phyloP scores from a whole-genome alignment of 2,329 filamentous ascomycete species.

The Monosporascus sp. region DNA sequence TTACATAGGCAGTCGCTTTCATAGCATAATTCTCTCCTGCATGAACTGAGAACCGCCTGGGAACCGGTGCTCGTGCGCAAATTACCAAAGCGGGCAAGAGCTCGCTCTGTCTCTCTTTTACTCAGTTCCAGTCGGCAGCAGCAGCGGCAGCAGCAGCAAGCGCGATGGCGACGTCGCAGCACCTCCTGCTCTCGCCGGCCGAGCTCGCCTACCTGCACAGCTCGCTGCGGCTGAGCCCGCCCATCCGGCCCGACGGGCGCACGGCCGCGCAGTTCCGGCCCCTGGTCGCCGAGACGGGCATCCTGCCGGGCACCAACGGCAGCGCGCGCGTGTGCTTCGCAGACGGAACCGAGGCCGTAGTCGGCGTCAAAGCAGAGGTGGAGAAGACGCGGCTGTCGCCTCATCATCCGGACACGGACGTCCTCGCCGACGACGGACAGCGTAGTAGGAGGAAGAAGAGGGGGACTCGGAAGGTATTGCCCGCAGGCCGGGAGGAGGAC shows the following conservation, averaged over 20 bases:
- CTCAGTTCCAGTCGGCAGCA: neutral
- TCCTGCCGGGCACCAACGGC: constrained; percentile 85
- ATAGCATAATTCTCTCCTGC: no score
- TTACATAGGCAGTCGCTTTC: no score
- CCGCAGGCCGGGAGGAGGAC: constrained; percentile 23
- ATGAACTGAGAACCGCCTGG: no score
- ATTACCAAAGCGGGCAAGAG: no score
- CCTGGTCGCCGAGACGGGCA: constrained; percentile 81
- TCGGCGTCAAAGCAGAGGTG: constrained; percentile 92
- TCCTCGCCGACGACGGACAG: constrained; percentile 13
- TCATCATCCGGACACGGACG: constrained; percentile 16
- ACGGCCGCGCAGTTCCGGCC: constrained; percentile 82
- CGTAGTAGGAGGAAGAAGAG: constrained; percentile 16
- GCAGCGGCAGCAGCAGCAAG: constrained; percentile 7
- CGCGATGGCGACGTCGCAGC: constrained; percentile 58
- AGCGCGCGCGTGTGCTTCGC: constrained; percentile 91
- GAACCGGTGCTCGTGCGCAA: no score
- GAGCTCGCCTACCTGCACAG: constrained; percentile 94
- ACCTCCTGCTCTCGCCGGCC: constrained; percentile 81
- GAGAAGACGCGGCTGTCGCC: constrained; percentile 56
- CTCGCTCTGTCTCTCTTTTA: neutral
- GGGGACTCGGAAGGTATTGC: constrained; percentile 27
- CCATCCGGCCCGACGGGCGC: constrained; percentile 86
- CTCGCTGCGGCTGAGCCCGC: constrained; percentile 74
- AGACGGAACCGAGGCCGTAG: constrained; percentile 92